Conservation (phyloP, 495 filamentous ascomycete genomes). For the Daldinia bambusicola region DNA sequence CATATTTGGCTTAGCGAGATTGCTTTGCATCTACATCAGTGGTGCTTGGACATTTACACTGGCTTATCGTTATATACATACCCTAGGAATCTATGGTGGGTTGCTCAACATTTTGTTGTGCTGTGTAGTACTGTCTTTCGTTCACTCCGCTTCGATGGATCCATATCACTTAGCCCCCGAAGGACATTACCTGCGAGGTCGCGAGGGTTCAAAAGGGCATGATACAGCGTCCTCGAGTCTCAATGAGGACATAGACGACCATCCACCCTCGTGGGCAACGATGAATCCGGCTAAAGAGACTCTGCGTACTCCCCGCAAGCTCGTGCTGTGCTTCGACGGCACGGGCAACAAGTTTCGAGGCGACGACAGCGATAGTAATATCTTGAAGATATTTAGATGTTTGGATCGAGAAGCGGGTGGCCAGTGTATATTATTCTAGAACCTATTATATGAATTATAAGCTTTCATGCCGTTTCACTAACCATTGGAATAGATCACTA, state of each 20-base stretch:
- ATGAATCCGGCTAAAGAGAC: conserved; percentile 34
- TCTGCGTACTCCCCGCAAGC: conserved; percentile 49
- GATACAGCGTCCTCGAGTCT: conserved; percentile 17
- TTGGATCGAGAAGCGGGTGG: conserved; percentile 63
- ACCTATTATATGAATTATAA: background rate
- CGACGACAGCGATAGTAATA: conserved; percentile 85
- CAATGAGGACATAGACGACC: background rate
- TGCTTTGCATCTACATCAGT: conserved; percentile 1
- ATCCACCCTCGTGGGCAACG: background rate
- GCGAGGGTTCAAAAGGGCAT: conserved; percentile 25
- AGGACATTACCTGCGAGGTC: background rate
- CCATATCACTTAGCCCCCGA: conserved; percentile 26
- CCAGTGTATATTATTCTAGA: conserved; percentile 55
- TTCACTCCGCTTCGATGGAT: conserved; percentile 18
- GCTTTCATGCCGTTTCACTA: conserved; percentile 7
- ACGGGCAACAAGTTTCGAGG: conserved; percentile 89
- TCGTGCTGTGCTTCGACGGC: conserved; percentile 89
- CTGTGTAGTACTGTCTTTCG: background rate
- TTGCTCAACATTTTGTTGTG: background rate
- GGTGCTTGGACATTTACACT: background rate
- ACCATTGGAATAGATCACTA: conserved; percentile 64
- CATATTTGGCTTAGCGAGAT: conserved; percentile 5
- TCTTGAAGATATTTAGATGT: conserved; percentile 85
- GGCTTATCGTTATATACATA: conserved; percentile 18
- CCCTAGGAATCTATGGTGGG: background rate